Conservation (phyloP, 75 land plant species). For the Selaginella tamariscina region DNA sequence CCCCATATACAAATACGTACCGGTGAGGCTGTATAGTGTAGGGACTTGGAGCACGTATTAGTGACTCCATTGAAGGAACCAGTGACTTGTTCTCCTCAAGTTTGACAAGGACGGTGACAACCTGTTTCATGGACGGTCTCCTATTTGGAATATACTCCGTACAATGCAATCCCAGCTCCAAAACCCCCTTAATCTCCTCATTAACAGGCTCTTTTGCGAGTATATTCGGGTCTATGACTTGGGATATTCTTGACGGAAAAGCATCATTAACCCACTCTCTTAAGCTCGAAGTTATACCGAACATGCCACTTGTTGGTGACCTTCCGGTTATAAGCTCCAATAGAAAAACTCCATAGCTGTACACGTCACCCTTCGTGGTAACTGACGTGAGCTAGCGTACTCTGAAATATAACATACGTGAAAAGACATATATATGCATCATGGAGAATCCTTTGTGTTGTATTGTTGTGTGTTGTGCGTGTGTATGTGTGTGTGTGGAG, state of each 20-base stretch:
- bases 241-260: constrained; percentile 2
- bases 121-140: not conserved
- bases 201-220: not conserved
- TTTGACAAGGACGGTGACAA: not conserved
- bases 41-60: constrained; percentile 1
- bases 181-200: not conserved
- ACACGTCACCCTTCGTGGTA: not conserved
- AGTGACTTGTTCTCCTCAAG: not conserved
- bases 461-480: too few species aligned
- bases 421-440: too few species aligned
- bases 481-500: too few species aligned
- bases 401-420: too few species aligned
- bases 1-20: too few species aligned
- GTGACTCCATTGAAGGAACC: not conserved
- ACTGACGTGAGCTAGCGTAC: not conserved
- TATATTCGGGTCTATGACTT: not conserved
- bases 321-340: constrained; percentile 6
- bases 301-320: constrained; percentile 3
- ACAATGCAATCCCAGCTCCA: not conserved
- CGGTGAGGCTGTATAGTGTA: too few species aligned
- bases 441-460: not conserved
- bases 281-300: not conserved
- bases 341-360: constrained; percentile 11
- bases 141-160: not conserved
- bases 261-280: constrained; percentile 1